phyloP scores from a whole-genome alignment of 495 filamentous ascomycete species.

The Aspergillus kassunensis region DNA sequence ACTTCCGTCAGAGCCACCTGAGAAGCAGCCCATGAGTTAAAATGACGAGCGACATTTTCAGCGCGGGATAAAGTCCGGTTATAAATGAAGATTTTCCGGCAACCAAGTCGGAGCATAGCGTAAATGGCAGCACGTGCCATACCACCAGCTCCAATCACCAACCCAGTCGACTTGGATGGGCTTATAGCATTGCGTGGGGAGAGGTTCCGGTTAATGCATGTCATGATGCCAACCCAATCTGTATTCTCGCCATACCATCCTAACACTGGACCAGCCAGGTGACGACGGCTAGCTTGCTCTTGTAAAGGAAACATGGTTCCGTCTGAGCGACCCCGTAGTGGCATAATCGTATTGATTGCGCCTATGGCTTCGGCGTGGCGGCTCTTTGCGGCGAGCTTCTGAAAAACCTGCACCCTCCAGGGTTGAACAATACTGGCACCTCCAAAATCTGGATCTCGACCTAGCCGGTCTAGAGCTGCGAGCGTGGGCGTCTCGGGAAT shows the following conservation, averaged over 20 bases:
- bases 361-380: conserved; percentile 76
- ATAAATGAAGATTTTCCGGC: conserved; percentile 73
- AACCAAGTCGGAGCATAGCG: conserved; percentile 72
- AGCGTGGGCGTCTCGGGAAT: conserved; percentile 61
- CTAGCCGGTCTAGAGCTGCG: conserved; percentile 58
- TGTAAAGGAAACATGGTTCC: conserved; percentile 63
- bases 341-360: conserved; percentile 78
- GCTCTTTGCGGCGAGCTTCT: conserved; percentile 63
- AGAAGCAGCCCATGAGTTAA: conserved; percentile 55
- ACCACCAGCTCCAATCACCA: conserved; percentile 77
- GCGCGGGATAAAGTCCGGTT: conserved; percentile 65
- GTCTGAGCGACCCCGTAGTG: conserved; percentile 58
- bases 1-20: conserved; percentile 45
- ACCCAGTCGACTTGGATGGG: conserved; percentile 57
- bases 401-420: conserved; percentile 70
- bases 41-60: conserved; percentile 64
- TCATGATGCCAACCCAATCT: conserved; percentile 73
- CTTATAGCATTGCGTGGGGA: conserved; percentile 76
- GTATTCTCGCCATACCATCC: conserved; percentile 83
- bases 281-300: conserved; percentile 57
- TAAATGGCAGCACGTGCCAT: conserved; percentile 81
- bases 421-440: conserved; percentile 70
- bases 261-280: conserved; percentile 58
- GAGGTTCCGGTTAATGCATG: conserved; percentile 67
- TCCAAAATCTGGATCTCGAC: conserved; percentile 63